Base-by-base conservation (phyloP, 805 yeast genomes). In the Ogataea haglerorum region DNA sequence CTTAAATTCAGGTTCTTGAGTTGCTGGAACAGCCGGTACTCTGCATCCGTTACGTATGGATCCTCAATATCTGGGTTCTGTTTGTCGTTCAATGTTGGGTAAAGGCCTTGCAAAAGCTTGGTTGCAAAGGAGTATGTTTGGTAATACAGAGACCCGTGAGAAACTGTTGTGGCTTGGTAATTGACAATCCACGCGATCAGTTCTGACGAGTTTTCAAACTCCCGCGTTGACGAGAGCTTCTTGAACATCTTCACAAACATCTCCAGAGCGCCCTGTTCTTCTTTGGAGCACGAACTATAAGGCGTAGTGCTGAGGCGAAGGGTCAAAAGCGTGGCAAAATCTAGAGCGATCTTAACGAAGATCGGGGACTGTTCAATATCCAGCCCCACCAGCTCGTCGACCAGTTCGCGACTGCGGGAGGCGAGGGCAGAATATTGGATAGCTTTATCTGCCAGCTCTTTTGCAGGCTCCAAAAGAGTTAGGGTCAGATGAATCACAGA, bases 281-380 rank as follows among this genome's bases (percentile, higher is more conserved):
- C 45, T 30, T 36, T 35, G 10, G 24, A 12, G 14, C 42, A 16
- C 5, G 45, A 23, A 17, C 38, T 28, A 35, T 35, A 44, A 6
- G 51, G 48, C 9, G 44, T 23, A 17, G 45, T 43, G 30, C 38
- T 29, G 10, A 47, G 38, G 18, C 21, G 28, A 24, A 42, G 40
- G n/a, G 42, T 36, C 21, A 39, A 38, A 12, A 42, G 34, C 12
- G 47, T 35, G 6, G 50, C 36, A 34, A 57, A 52, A 38, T 58
- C 61, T 10, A 56, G 31, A n/a, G 45, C 39, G 7, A 53, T 44
- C 35, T 58, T 51, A 16, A 56, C 29, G 15, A 38, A 47, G 7
- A 54, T 42, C 10, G 64, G 63, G 2, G 48, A 42, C 24, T 40
- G 31, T 2, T 36, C 38, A 12, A 57, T 14, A 15, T 49, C 34